Evolutionary conservation across 169 alveolate species (phyloP).

Genomic region (Pseudocohnilembus persalinus): DNA sequence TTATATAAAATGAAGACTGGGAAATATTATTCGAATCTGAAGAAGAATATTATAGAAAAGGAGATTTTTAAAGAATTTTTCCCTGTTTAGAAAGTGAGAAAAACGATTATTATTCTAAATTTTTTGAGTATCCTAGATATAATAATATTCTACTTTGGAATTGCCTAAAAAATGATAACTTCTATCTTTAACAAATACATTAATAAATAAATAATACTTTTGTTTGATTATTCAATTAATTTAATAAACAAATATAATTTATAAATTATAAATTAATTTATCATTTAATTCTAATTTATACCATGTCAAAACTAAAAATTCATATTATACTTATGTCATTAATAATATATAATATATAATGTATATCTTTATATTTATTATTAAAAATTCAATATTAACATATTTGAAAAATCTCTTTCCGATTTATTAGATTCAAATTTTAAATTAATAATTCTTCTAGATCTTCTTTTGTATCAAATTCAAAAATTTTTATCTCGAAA

Average conservation of each 20-base stretch:
- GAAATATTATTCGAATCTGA: slow-evolving; percentile 42
- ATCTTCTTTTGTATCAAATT: neutral
- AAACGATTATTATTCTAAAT: slow-evolving; percentile 2
- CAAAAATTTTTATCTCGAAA: neutral
- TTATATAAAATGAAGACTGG: slow-evolving; percentile 21
- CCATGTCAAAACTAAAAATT: too few relatives aligned
- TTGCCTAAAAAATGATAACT: neutral
- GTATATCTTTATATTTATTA: too few relatives aligned
- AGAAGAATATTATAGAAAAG: slow-evolving; percentile 48
- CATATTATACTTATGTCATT: too few relatives aligned
- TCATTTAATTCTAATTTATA: too few relatives aligned
- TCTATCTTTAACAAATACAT: neutral
- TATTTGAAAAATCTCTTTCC: too few relatives aligned
- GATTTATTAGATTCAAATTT: too few relatives aligned
- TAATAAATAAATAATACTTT: too few relatives aligned
- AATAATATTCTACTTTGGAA: slow-evolving; percentile 25
- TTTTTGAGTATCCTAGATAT: slow-evolving; percentile 15
- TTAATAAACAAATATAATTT: too few relatives aligned
- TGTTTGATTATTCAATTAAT: neutral
- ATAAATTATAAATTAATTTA: too few relatives aligned
- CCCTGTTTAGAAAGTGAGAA: slow-evolving; percentile 19
- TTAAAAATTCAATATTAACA: too few relatives aligned
- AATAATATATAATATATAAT: too few relatives aligned
- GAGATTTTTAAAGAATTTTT: slow-evolving; percentile 49
- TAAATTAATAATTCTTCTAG: neutral